phyloP scores from a whole-genome alignment of 208 protist species.

The Tritrichomonas musculus region DNA sequence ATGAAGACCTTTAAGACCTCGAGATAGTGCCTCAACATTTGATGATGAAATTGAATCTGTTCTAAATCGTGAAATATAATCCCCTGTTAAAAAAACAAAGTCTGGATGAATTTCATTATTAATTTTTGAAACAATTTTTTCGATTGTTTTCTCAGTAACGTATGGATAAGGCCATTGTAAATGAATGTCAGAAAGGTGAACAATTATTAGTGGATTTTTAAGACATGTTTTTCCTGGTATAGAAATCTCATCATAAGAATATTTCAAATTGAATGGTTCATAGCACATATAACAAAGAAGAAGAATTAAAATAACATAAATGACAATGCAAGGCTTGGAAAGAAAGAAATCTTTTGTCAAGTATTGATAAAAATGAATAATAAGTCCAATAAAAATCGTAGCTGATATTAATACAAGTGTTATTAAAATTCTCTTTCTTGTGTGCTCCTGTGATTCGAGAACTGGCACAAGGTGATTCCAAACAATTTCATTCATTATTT shows the following conservation, averaged over 20 bases:
- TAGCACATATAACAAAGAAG: not conserved
- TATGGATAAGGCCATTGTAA: slow-evolving; percentile 9
- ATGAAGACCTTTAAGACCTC: not conserved
- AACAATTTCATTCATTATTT: no score
- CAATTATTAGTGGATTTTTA: not conserved
- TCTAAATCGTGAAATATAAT: not conserved
- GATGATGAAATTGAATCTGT: not conserved
- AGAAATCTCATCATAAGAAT: not conserved
- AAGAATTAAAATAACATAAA: not conserved
- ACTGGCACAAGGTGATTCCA: no score
- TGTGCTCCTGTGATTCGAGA: no score
- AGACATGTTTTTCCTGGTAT: not conserved
- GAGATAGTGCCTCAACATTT: not conserved
- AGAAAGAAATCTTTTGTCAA: not conserved
- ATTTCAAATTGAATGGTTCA: not conserved
- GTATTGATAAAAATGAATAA: no score
- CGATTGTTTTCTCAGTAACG: not conserved
- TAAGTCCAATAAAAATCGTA: no score
- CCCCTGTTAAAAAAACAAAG: slow-evolving; percentile 2
- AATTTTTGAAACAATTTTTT: not conserved
- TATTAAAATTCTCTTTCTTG: no score
- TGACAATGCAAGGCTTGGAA: no score
- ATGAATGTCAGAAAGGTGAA: not conserved
- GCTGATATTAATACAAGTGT: no score
- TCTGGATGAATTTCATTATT: slow-evolving; percentile 11